Percentiles rank a stretch among this genome's conserved stretches.
These are phyloP conservation scores for Tetraselmis striata DNA, from an alignment of 139 green algal genomes.

Conservation along the genomic window DNA sequence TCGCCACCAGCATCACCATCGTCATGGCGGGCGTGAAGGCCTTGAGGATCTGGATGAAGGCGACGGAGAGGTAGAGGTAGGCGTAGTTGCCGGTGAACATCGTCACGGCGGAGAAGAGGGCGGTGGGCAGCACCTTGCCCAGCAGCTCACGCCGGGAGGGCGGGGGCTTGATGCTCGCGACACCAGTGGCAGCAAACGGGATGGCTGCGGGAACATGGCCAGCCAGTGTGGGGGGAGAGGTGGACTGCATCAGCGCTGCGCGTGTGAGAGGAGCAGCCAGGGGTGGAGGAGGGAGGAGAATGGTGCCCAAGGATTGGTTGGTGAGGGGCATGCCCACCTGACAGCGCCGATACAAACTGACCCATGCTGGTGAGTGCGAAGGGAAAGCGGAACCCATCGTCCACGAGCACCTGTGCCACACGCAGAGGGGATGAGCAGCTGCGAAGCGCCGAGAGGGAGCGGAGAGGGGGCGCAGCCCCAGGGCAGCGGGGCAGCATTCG, in stretches of 20 bases:
- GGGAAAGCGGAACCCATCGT: slow-evolving; percentile 49
- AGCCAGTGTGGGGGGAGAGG: no score
- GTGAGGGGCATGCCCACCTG: slow-evolving; percentile 5
- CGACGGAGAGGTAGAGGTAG: slow-evolving; percentile 57
- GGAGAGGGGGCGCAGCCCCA: neutral
- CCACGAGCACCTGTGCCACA: slow-evolving; percentile 21
- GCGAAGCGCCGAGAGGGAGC: neutral
- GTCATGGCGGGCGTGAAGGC: slow-evolving; percentile 61
- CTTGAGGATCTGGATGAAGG: slow-evolving; percentile 72
- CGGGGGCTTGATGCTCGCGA: neutral
- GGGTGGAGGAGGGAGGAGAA: no score
- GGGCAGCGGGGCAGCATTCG: no score
- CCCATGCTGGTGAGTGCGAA: slow-evolving; percentile 47
- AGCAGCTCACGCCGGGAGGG: neutral
- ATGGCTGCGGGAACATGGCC: no score
- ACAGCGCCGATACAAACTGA: slow-evolving; percentile 30
- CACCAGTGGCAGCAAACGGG: neutral
- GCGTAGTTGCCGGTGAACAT: slow-evolving; percentile 54
- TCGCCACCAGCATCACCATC: slow-evolving; percentile 37
- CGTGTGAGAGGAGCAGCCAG: no score
- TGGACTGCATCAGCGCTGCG: no score
- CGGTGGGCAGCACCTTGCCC: slow-evolving; percentile 15
- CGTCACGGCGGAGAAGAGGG: slow-evolving; percentile 21
- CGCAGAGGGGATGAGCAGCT: neutral
- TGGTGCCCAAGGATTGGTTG: no score